Percentiles rank a stretch among this genome's conserved stretches.
These are phyloP conservation scores for Colletotrichum plurivorum DNA, from an alignment of 2,329 filamentous ascomycete species.

Conservation along the genomic window DNA sequence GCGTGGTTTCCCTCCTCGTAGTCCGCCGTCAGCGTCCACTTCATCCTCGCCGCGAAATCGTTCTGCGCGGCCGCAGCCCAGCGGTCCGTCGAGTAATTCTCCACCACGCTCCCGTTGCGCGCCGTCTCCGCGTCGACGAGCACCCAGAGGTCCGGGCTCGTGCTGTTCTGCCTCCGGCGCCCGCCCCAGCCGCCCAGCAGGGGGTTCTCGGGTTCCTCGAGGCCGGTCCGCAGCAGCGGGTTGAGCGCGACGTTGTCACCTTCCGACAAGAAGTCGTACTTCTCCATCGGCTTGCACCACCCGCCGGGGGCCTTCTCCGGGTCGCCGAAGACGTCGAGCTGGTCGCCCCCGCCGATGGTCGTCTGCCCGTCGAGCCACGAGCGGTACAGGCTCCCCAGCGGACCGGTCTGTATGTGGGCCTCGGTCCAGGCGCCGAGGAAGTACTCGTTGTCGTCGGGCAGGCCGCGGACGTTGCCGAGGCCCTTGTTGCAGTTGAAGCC, in stretches of 20 bases:
- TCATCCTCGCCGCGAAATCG: conserved; percentile 8
- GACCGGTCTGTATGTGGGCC: background rate
- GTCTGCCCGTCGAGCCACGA: background rate
- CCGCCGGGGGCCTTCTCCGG: background rate
- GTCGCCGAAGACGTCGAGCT: background rate
- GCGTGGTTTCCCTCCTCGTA: background rate
- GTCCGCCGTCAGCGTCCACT: conserved; percentile 6
- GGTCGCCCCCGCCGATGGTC: background rate
- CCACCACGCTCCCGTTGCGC: background rate
- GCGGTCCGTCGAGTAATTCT: background rate
- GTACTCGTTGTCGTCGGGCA: background rate
- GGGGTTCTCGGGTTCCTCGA: background rate
- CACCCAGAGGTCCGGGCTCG: background rate
- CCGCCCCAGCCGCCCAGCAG: background rate
- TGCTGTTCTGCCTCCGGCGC: background rate
- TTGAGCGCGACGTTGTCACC: background rate
- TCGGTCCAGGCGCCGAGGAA: background rate
- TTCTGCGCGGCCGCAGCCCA: background rate
- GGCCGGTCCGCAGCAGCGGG: background rate
- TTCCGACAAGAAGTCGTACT: background rate
- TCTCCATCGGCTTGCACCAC: background rate
- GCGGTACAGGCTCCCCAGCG: background rate
- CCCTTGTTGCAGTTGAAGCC: background rate
- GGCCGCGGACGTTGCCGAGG: background rate
- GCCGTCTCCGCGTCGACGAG: background rate